Percentiles rank a stretch among this genome's conserved stretches.
Conservation (phyloP, 768 basidiomycete species). For the Leccinum variicolor region DNA sequence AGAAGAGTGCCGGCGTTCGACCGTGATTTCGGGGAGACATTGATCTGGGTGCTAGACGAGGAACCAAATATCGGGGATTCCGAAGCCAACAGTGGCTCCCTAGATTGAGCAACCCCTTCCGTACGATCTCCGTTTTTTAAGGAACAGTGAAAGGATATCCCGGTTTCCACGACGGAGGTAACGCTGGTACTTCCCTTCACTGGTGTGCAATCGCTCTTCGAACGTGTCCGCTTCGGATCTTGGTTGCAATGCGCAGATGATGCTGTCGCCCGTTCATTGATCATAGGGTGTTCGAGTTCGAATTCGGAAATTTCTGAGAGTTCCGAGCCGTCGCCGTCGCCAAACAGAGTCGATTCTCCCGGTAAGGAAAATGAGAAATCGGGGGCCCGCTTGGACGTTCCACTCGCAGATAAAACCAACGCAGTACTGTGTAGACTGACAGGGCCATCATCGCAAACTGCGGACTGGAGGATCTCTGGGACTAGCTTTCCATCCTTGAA, state of each 20-base stretch:
- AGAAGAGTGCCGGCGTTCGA: constrained; percentile 1
- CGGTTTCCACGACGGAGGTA: background rate
- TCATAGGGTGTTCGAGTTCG: constrained; percentile 7
- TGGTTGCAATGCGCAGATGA: background rate
- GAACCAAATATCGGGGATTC: constrained; percentile 8
- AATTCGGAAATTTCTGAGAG: constrained; percentile 35
- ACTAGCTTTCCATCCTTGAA: background rate
- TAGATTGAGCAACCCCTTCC: background rate
- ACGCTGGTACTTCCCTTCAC: constrained; percentile 11
- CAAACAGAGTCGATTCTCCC: constrained; percentile 12
- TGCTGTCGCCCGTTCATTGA: background rate
- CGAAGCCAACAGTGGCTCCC: background rate
- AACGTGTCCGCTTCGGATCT: background rate
- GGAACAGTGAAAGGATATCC: background rate
- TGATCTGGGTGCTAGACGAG: constrained; percentile 16
- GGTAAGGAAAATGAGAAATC: background rate
- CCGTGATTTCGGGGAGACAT: constrained; percentile 7
- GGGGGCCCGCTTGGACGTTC: background rate
- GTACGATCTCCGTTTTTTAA: background rate
- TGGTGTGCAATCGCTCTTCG: background rate
- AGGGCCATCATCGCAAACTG: background rate
- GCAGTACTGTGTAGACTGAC: background rate
- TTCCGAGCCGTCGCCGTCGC: constrained; percentile 15
- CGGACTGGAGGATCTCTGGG: background rate
- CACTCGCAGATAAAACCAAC: background rate